phyloP scores from a whole-genome alignment of 2,329 filamentous ascomycete genomes.

The Alternaria arborescens region DNA sequence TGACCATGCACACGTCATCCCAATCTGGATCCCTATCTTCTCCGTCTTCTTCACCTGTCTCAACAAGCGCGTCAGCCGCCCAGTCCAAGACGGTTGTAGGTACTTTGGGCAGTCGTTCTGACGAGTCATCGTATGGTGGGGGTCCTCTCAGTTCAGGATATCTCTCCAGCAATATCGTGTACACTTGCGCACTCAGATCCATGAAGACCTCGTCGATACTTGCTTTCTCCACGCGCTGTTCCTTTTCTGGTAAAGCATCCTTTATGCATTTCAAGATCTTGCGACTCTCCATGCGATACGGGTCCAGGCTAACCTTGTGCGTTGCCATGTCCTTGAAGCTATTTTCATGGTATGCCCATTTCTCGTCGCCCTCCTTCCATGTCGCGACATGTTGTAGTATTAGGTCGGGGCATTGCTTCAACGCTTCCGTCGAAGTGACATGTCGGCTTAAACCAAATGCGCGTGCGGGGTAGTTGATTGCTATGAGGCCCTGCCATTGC shows the following conservation, averaged over 20 bases:
- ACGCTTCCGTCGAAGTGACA: conserved; percentile 80
- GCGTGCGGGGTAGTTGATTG: conserved; percentile 93
- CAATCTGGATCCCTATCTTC: conserved; percentile 89
- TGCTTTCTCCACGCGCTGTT: conserved; percentile 88
- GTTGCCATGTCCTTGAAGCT: conserved; percentile 80
- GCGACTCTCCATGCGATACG: conserved; percentile 85
- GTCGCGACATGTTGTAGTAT: conserved; percentile 93
- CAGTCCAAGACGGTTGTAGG: conserved; percentile 79
- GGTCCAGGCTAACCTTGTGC: conserved; percentile 93
- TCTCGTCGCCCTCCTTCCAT: conserved; percentile 89
- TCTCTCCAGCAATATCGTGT: conserved; percentile 74
- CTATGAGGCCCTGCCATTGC: conserved; percentile 95
- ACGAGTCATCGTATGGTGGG: conserved; percentile 76
- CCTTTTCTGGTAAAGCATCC: conserved; percentile 69
- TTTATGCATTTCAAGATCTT: conserved; percentile 83
- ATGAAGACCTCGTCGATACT: conserved; percentile 96
- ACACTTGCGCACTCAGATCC: conserved; percentile 86
- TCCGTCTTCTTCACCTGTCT: conserved; percentile 74
- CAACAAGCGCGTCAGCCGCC: conserved; percentile 82
- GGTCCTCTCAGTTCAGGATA: conserved; percentile 76
- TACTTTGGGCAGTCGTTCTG: conserved; percentile 76
- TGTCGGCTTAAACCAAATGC: conserved; percentile 81
- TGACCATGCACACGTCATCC: conserved; percentile 89
- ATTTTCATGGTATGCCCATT: conserved; percentile 89
- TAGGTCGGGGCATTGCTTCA: conserved; percentile 83